Conservation (phyloP, 768 basidiomycete genomes). For the Ephemerocybe angulata region DNA sequence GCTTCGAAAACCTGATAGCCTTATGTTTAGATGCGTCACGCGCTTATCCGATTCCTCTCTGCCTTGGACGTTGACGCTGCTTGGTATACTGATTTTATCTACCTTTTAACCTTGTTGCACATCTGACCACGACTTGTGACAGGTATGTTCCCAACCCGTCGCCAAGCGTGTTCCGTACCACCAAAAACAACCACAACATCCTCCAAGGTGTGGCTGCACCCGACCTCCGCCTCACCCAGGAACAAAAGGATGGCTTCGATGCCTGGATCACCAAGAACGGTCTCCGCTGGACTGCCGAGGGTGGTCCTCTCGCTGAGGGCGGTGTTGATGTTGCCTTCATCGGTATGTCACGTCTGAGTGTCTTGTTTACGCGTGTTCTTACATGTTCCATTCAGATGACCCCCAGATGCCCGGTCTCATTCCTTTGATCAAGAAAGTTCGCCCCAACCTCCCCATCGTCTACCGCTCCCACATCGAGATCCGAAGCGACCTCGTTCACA, state of each 20-base stretch:
- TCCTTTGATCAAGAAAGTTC: slow-evolving; percentile 81
- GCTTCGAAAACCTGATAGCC: slow-evolving; percentile 18
- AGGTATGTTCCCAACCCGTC: slow-evolving; percentile 90
- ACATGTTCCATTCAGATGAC: slow-evolving; percentile 47
- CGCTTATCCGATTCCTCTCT: slow-evolving; percentile 81
- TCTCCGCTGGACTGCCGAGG: slow-evolving; percentile 80
- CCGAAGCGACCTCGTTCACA: slow-evolving; percentile 81
- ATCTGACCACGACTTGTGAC: not conserved
- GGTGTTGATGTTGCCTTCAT: slow-evolving; percentile 89
- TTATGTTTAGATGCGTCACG: slow-evolving; percentile 78
- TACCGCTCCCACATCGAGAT: slow-evolving; percentile 97
- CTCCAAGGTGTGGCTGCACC: slow-evolving; percentile 88
- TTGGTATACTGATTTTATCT: slow-evolving; percentile 55
- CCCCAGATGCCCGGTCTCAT: slow-evolving; percentile 95
- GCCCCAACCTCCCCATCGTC: slow-evolving; percentile 83
- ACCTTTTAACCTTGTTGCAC: not conserved
- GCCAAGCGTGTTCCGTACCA: slow-evolving; percentile 87
- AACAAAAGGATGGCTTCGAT: slow-evolving; percentile 76
- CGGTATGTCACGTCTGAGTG: slow-evolving; percentile 39
- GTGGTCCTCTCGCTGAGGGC: slow-evolving; percentile 78
- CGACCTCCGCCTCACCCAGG: slow-evolving; percentile 70
- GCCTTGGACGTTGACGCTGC: slow-evolving; percentile 76
- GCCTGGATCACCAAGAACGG: slow-evolving; percentile 91
- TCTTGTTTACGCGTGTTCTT: not conserved
- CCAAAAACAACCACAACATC: slow-evolving; percentile 94